A percentile compares a stretch with the other conserved stretches of the same genome.
These are phyloP conservation scores for Pterulicium gracile DNA, from an alignment of 1,284 basidiomycete species.

Conservation along the genomic window DNA sequence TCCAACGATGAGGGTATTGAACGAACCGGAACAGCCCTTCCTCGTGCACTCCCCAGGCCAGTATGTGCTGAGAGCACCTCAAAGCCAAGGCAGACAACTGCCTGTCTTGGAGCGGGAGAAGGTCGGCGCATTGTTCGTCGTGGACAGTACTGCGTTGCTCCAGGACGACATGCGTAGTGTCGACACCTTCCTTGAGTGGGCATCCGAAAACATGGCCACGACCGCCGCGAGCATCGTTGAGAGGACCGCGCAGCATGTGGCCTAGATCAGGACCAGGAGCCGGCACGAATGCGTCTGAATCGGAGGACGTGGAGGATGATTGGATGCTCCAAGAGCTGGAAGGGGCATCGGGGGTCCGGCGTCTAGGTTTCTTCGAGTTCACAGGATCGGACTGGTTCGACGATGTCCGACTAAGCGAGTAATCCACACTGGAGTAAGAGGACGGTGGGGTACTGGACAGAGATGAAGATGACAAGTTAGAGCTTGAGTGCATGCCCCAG, in stretches of 20 bases:
- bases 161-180: conserved; percentile 33
- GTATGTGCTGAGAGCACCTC: conserved; percentile 70
- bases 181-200: conserved; percentile 46
- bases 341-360: conserved; percentile 46
- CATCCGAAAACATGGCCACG: conserved; percentile 57
- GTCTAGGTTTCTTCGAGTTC: conserved; percentile 23
- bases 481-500: conserved; percentile 36
- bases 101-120: too few species aligned
- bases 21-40: conserved; percentile 75
- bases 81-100: conserved; percentile 63
- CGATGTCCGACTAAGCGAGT: conserved; percentile 23
- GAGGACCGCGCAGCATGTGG: conserved; percentile 38
- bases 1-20: background rate
- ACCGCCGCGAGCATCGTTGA: too few species aligned
- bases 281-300: conserved; percentile 34
- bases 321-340: conserved; percentile 47
- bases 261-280: conserved; percentile 43
- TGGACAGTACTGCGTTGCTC: too few species aligned
- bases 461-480: conserved; percentile 29
- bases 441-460: conserved; percentile 23
- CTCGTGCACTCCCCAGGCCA: conserved; percentile 72
- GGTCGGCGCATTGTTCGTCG: too few species aligned
- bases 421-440: conserved; percentile 17
- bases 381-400: conserved; percentile 24
- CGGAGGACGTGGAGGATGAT: conserved; percentile 40